Base-by-base conservation (phyloP, 2,329 filamentous ascomycete genomes). In the Penicillium hordei region DNA sequence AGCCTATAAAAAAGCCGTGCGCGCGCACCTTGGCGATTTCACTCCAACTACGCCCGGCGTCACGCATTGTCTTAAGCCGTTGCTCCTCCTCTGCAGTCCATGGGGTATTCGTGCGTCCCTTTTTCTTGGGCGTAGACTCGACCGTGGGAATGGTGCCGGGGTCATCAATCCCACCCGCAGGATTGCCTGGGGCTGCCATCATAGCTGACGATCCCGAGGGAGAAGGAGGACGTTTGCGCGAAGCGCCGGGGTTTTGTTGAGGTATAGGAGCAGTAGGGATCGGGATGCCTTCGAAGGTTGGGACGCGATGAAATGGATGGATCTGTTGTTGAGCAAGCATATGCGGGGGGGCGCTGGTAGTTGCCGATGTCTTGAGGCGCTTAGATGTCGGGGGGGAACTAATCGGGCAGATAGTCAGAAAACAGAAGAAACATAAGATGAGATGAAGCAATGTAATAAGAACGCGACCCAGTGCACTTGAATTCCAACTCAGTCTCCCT, bases 41-140 rank as follows among this genome's bases (percentile, higher is more conserved):
- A 48, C 91, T 95, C 94, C 94, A 99, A 70, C 90, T 96, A 68
- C 90, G 93, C 12, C 93, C 93, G 1, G 88, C 86, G 75, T 97
- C 94, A 69, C 94, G 85, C 91, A 99, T 95, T 65, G 89, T 86
- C 81, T 97, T 97, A 67, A 99, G 80, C 45, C 92, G 83, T 72
- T 93, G 86, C 76, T 99, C 94, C 75, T 99, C 94, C 34, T 90
- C 90, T 2, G 93, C 91, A 2, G 93, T 97, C 94, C 94, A 99
- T 0, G 94, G 94, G 3, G 94, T 99, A 73, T 99, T 99, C n/a
- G 94, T 97, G 60, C 94, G 84, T 69, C 91, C 94, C 80, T 97
- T 97, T 81, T 97, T 99, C 48, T 77, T 76, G 15, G 73, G 72
- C 3, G 70, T 64, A 9, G 69, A 56, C 59, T 74, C 74, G 19